A percentile compares a stretch with the other conserved stretches of the same genome.
Conservation (phyloP, 495 filamentous ascomycete genomes). For the Penicillium herquei region DNA sequence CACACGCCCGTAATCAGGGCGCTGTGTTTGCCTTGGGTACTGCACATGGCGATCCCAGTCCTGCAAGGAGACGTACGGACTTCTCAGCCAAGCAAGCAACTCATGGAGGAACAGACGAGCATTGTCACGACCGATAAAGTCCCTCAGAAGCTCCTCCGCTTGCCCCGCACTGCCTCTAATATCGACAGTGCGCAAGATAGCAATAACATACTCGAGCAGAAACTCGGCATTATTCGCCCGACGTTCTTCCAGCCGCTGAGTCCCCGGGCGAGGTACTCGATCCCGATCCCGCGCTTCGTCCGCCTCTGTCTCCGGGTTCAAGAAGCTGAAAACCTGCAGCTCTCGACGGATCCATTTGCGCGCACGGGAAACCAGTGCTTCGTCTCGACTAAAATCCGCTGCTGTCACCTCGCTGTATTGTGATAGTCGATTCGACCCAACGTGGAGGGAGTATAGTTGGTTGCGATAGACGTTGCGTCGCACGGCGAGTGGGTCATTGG, state of each 20-base stretch:
- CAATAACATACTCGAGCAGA: conserved; percentile 82
- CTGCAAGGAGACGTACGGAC: conserved; percentile 65
- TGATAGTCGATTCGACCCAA: conserved; percentile 80
- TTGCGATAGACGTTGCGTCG: conserved; percentile 76
- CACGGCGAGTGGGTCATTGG: conserved; percentile 59
- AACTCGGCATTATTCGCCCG: conserved; percentile 82
- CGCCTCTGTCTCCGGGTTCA: conserved; percentile 42
- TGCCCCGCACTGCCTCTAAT: conserved; percentile 81
- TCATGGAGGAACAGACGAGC: conserved; percentile 83
- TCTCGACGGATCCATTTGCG: conserved; percentile 86
- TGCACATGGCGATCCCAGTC: conserved; percentile 84
- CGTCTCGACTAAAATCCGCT: conserved; percentile 57
- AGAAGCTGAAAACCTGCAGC: conserved; percentile 80
- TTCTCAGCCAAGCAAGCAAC: conserved; percentile 74
- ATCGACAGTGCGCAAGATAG: conserved; percentile 86
- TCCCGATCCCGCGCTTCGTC: conserved; percentile 16
- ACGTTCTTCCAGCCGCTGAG: conserved; percentile 41
- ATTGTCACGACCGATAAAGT: conserved; percentile 79
- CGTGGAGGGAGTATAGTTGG: conserved; percentile 75
- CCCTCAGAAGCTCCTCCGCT: conserved; percentile 83
- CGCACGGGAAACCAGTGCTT: conserved; percentile 75
- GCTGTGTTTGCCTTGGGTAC: conserved; percentile 43
- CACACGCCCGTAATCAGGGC: neutral
- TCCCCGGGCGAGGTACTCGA: conserved; percentile 31
- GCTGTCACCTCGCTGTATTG: conserved; percentile 76